A percentile compares a stretch with the other conserved stretches of the same genome.
phyloP scores from a whole-genome alignment of 495 filamentous ascomycete species.

The Aspergillus coremiiformis region DNA sequence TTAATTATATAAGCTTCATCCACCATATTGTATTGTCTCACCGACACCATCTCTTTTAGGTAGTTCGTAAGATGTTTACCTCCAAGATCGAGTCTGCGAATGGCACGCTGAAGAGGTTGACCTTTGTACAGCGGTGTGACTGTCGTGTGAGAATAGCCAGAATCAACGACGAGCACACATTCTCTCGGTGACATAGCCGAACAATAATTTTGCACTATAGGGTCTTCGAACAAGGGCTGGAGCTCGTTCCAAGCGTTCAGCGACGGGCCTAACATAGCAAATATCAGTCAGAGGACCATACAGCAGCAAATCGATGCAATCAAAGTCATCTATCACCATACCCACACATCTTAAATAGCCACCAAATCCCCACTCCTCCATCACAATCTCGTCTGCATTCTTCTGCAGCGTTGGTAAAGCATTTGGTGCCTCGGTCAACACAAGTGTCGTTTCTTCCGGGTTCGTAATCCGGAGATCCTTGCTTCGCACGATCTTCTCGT shows the following conservation, averaged over 20 bases:
- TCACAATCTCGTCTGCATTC: conserved; percentile 92
- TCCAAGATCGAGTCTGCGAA: conserved; percentile 83
- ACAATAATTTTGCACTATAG: conserved; percentile 23
- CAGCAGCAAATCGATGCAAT: not conserved
- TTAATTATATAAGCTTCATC: conserved; percentile 90
- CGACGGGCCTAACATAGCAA: conserved; percentile 44
- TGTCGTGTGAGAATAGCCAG: conserved; percentile 91
- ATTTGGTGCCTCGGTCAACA: conserved; percentile 91
- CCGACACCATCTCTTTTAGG: conserved; percentile 80
- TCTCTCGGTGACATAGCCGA: conserved; percentile 55
- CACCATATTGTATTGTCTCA: conserved; percentile 88
- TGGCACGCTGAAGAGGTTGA: conserved; percentile 67
- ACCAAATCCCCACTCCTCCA: conserved; percentile 96
- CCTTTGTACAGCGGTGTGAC: conserved; percentile 79
- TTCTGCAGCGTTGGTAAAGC: conserved; percentile 69
- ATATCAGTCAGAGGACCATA: conserved; percentile 3
- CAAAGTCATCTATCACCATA: conserved; percentile 13
- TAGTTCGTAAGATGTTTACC: conserved; percentile 94
- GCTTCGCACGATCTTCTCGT: conserved; percentile 53
- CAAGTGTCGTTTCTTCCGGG: conserved; percentile 69
- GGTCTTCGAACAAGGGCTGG: conserved; percentile 51
- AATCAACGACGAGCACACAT: conserved; percentile 80
- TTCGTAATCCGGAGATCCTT: conserved; percentile 30
- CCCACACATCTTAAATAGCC: conserved; percentile 68
- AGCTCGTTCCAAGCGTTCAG: conserved; percentile 84